Evolutionary conservation across 2,329 filamentous ascomycete genomes (phyloP).

Genomic region (Penicillium psychrosexuale): DNA sequence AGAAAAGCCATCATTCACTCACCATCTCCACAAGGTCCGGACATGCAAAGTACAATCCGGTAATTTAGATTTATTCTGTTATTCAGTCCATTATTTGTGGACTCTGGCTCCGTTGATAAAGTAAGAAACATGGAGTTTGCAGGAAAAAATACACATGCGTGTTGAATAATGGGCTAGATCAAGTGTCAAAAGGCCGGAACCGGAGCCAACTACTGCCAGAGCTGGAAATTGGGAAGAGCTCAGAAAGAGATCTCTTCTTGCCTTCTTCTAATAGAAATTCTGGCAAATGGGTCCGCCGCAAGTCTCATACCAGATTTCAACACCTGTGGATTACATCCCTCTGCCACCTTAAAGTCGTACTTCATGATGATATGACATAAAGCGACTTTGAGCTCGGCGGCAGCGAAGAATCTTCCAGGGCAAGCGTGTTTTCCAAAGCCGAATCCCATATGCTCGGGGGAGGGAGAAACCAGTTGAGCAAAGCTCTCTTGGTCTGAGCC

Average conservation of each 20-base stretch:
- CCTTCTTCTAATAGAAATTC: background rate
- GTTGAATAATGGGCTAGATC: too few species aligned
- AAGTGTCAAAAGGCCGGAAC: too few species aligned
- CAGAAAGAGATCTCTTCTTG: background rate
- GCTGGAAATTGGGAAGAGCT: background rate
- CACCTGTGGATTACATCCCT: background rate
- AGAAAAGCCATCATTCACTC: background rate
- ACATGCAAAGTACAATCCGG: background rate
- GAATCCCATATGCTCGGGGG: background rate
- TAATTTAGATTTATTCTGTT: too few species aligned
- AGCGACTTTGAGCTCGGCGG: conserved; percentile 56
- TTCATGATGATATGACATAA: conserved; percentile 46
- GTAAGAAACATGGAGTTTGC: too few species aligned
- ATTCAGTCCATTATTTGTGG: background rate
- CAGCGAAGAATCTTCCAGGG: conserved; percentile 56
- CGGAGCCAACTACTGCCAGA: too few species aligned
- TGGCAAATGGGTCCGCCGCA: background rate
- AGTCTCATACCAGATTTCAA: background rate
- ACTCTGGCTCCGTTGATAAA: too few species aligned
- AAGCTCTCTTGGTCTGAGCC: background rate
- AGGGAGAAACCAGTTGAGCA: background rate
- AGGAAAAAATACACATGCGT: too few species aligned
- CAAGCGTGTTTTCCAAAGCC: conserved; percentile 34
- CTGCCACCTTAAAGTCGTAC: conserved; percentile 1
- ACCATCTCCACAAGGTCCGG: background rate